Conservation (phyloP, 805 yeast species). For the Gaillardinia entomophila region DNA sequence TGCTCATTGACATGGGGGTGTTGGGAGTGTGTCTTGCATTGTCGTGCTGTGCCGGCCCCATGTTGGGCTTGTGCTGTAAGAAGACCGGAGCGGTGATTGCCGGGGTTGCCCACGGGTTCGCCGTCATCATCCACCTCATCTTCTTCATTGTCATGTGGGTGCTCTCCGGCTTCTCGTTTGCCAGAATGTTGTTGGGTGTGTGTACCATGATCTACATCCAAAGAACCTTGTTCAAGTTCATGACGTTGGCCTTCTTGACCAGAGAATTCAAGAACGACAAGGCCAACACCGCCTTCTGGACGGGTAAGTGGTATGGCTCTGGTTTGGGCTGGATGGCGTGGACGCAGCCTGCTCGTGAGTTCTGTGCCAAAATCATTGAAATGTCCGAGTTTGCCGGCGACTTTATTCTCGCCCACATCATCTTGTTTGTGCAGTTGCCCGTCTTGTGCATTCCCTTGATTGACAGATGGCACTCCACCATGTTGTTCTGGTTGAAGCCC, state of each 20-base stretch:
- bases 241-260: slow-evolving; percentile 74
- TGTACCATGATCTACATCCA: slow-evolving; percentile 81
- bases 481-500: slow-evolving; percentile 99
- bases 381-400: slow-evolving; percentile 95
- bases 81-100: slow-evolving; percentile 95
- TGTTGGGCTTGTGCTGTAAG: slow-evolving; percentile 92
- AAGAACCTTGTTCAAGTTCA: slow-evolving; percentile 77
- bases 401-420: slow-evolving; percentile 85
- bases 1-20: slow-evolving; percentile 84
- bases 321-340: slow-evolving; percentile 91
- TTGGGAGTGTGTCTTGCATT: slow-evolving; percentile 69
- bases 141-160: slow-evolving; percentile 98
- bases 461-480: slow-evolving; percentile 96
- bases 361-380: slow-evolving; percentile 89
- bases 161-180: slow-evolving; percentile 84
- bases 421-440: slow-evolving; percentile 87
- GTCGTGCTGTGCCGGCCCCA: slow-evolving; percentile 97
- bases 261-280: slow-evolving; percentile 96
- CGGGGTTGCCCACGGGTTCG: slow-evolving; percentile 91
- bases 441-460: slow-evolving; percentile 75
- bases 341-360: slow-evolving; percentile 96
- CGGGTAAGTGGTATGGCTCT: slow-evolving; percentile 97
- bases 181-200: slow-evolving; percentile 82
- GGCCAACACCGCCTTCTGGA: slow-evolving; percentile 98
- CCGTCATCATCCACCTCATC: slow-evolving; percentile 79